Evolutionary conservation across 176 grass and related monocot genomes (phyloP), one percentile per base, ranked within the genome.

Genomic region (Eleusine indica): DNA sequence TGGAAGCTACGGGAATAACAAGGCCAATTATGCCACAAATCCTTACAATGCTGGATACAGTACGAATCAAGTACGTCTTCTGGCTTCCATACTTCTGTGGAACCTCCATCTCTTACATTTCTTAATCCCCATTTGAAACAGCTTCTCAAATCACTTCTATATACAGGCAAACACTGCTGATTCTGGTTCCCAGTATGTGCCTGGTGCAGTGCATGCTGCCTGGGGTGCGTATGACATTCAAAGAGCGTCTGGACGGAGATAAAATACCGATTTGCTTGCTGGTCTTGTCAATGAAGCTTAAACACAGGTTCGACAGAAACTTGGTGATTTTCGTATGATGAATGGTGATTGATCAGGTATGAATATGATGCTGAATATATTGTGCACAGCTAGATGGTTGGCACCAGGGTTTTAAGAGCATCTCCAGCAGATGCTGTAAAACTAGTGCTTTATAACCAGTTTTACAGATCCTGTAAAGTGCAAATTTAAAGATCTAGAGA

Each of bases 1-100:
- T 66, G 92, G 87, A 80, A 80, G 77, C 85, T 94, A 91, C 40
- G 87, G 84, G 75, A 94, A 91, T 91, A 82, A 82, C 19, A 91
- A 85, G 65, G 84, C 58, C 37, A 83, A 42, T 79, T 91, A 89
- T 82, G 78, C 63, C 51, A 78, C 54, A 66, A 94, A 91, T 83
- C 56, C 81, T 73, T 91, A 89, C 76, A 81, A 64, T 66, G 56
- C 82, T 87, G 89, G 74, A 16, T 94, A 94, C 73, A 88, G 30
- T 75, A 86, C 86, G 75, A 94, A 86, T 89, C 89, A 89, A 85
- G 92, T 94, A 94, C 18, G 78, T 19, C 49, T 68, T 87, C 19
- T 83, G 74, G 28, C 74, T 73, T 91, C 14, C 53, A 76, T 30
- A 22, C 64, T 68, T 88, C n/a, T 21, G 56, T 13, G 40, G 17